A percentile compares a stretch with the other conserved stretches of the same genome.
Evolutionary conservation across 352 stramenopile species (phyloP).

Genomic region (Phytophthora colocasiae): DNA sequence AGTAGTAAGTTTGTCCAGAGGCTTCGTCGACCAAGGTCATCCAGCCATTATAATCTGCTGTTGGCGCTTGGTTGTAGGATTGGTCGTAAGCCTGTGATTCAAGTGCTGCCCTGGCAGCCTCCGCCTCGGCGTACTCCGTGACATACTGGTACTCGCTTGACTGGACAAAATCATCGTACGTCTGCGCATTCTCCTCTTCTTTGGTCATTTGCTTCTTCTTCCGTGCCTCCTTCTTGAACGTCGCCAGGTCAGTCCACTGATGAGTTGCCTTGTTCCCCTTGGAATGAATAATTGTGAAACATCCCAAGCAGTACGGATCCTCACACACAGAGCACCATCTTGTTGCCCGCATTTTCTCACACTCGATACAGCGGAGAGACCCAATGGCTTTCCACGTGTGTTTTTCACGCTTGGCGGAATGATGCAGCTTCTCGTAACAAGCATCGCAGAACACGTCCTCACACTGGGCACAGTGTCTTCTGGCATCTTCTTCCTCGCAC

Average conservation of each 20-base stretch:
- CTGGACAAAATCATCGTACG: constrained; percentile 77
- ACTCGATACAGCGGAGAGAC: constrained; percentile 81
- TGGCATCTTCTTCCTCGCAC: constrained; percentile 79
- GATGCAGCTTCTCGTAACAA: constrained; percentile 82
- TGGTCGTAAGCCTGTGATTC: constrained; percentile 29
- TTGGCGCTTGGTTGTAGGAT: constrained; percentile 17
- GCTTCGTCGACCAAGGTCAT: constrained; percentile 66
- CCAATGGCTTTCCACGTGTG: constrained; percentile 84
- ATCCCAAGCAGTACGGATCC: constrained; percentile 84
- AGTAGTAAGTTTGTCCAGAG: constrained; percentile 77
- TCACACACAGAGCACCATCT: constrained; percentile 78
- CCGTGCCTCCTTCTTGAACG: constrained; percentile 59
- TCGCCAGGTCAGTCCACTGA: constrained; percentile 74
- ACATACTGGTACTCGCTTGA: constrained; percentile 86
- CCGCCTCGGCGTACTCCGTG: constrained; percentile 48
- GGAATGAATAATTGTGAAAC: constrained; percentile 85
- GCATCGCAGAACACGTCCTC: constrained; percentile 82
- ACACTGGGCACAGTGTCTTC: constrained; percentile 71
- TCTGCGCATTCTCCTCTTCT: constrained; percentile 71
- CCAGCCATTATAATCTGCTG: constrained; percentile 49
- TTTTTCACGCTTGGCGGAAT: constrained; percentile 70
- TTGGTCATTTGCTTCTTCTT: constrained; percentile 40
- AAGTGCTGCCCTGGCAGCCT: constrained; percentile 24
- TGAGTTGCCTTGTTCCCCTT: constrained; percentile 82
- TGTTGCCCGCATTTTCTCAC: constrained; percentile 87